Base-by-base conservation (phyloP, 2,329 filamentous ascomycete genomes). In the Aspergillus vadensis region DNA sequence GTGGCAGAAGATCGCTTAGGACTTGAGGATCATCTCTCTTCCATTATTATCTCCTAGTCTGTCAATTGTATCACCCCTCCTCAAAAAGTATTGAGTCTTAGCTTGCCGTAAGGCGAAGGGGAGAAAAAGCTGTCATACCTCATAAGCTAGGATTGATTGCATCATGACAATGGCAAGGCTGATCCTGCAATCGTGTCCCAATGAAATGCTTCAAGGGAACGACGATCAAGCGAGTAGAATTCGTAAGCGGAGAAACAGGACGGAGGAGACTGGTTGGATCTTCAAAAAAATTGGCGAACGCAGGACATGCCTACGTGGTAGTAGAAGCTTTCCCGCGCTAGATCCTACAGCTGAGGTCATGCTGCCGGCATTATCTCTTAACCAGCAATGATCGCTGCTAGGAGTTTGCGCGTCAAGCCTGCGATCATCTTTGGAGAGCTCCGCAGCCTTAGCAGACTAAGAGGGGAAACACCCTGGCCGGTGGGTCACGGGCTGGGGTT, bases 301-400 rank as follows among this genome's bases (percentile, higher is more conserved):
- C 15, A 50, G 47, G 30, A 50, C 25, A 50, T 30, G 23, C 47
- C n/a, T 30, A 27, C n/a, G 25, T 30, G 47, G 47, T 30, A 27
- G 12, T 25, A 50, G 47, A 50, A 50, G 47, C 47, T 50, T 32
- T 36, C 32, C 47, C 47, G 47, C 25, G 47, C 17, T 51, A 55
- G 58, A 21, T 57, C 38, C 51, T 41, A 48, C 44, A 39, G 51
- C 38, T 63, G 62, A 65, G 55, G 63, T 62, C 61, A 65, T 60
- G 36, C 25, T 58, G 63, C 59, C 57, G 39, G 32, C 25, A 39
- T 39, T 25, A 6, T 14, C 47, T 32, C 43, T 36, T 44, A 53
- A 55, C 25, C 30, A 58, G 61, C 55, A 65, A 57, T 21, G 63
- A 66, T 66, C 63, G 64, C 63, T 63, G 56, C 39, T 49, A 49